phyloP scores from a whole-genome alignment of 441 rosid species.

The Adansonia madagascariensis region DNA sequence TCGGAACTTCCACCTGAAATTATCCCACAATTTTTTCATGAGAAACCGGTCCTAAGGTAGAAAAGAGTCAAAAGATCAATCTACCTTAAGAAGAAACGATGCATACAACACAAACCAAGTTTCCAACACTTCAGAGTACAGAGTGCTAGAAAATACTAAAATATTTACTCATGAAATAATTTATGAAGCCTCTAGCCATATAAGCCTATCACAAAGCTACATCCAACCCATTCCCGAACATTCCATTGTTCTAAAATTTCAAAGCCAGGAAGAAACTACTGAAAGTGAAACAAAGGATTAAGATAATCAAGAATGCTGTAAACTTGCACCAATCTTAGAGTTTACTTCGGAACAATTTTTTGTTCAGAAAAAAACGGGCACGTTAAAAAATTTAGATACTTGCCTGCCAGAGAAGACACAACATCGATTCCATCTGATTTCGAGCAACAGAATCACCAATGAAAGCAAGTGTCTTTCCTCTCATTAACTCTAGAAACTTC shows the following conservation, averaged over 20 bases:
- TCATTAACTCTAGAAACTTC: slow-evolving; percentile 90
- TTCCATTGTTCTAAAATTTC: background rate
- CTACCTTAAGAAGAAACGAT: background rate
- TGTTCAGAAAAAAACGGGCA: slow-evolving; percentile 10
- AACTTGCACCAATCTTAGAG: background rate
- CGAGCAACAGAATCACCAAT: slow-evolving; percentile 96
- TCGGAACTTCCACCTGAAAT: slow-evolving; percentile 87
- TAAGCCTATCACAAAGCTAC: background rate
- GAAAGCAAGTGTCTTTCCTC: slow-evolving; percentile 81
- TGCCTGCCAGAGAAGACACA: slow-evolving; percentile 99
- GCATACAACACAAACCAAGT: background rate
- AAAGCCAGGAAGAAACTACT: background rate
- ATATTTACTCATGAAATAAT: background rate
- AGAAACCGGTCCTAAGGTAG: background rate
- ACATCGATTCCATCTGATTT: slow-evolving; percentile 94
- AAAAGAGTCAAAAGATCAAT: background rate
- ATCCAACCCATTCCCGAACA: background rate
- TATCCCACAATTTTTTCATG: slow-evolving; percentile 10
- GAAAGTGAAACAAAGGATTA: background rate
- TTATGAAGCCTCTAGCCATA: background rate
- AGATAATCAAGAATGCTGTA: slow-evolving; percentile 15
- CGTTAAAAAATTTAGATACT: slow-evolving; percentile 32
- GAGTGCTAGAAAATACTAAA: background rate
- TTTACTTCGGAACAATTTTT: background rate
- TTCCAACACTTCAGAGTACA: background rate